phyloP scores from a whole-genome alignment of 2,329 filamentous ascomycete genomes.

The Colletotrichum musicola region DNA sequence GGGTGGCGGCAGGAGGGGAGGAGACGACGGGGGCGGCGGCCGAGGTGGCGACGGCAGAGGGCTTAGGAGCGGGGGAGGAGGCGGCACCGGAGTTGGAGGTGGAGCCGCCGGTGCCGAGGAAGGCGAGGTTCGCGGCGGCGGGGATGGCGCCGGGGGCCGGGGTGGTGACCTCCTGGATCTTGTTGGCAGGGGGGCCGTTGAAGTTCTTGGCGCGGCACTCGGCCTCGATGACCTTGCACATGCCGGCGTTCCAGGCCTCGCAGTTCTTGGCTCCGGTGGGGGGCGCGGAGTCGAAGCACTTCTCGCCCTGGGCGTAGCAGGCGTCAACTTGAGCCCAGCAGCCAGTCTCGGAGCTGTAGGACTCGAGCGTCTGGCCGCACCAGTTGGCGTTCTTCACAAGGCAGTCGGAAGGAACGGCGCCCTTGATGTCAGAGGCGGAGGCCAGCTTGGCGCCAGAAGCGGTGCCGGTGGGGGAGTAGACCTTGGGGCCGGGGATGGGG shows the following conservation, averaged over 20 bases:
- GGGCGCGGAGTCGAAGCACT: conserved; percentile 71
- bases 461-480: conserved; percentile 58
- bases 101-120: conserved; percentile 25
- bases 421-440: conserved; percentile 49
- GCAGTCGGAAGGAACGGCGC: conserved; percentile 67
- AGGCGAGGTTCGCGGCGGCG: conserved; percentile 41
- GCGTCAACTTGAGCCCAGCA: conserved; percentile 70
- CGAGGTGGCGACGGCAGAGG: conserved; percentile 13
- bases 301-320: conserved; percentile 70
- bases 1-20: neutral
- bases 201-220: conserved; percentile 58
- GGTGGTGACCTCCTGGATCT: conserved; percentile 50
- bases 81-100: conserved; percentile 14
- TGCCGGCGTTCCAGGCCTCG: conserved; percentile 67
- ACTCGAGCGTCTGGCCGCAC: conserved; percentile 73
- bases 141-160: conserved; percentile 51
- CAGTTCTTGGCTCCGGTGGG: conserved; percentile 73
- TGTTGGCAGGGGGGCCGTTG: conserved; percentile 61
- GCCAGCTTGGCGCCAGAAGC: conserved; percentile 19
- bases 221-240: conserved; percentile 65
- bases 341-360: conserved; percentile 65
- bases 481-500: conserved; percentile 67
- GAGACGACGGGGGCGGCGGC: neutral
- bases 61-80: conserved; percentile 1
- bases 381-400: conserved; percentile 79